A percentile compares a stretch with the other conserved stretches of the same genome.
phyloP scores from a whole-genome alignment of 2,329 filamentous ascomycete species.

The Zymoseptoria brevis region DNA sequence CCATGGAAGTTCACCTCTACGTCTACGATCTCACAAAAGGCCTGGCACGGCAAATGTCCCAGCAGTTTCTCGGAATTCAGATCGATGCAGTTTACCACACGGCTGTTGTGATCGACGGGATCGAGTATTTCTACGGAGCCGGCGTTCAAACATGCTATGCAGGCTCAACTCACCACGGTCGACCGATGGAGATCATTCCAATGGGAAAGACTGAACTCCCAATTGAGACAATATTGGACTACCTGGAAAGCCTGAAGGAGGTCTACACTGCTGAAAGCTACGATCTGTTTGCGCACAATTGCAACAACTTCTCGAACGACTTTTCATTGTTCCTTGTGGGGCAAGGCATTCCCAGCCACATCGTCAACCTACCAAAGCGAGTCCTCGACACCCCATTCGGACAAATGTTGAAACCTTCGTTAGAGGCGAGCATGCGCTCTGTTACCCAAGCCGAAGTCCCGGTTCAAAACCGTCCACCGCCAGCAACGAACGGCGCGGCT shows the following conservation, averaged over 20 bases:
- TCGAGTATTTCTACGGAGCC: constrained; percentile 86
- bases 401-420: constrained; percentile 73
- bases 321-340: constrained; percentile 84
- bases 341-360: constrained; percentile 78
- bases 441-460: constrained; percentile 52
- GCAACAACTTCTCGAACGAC: constrained; percentile 95
- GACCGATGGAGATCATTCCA: constrained; percentile 65
- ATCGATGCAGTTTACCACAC: constrained; percentile 96
- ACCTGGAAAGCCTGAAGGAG: constrained; percentile 71
- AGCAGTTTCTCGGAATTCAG: constrained; percentile 54
- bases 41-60: constrained; percentile 43
- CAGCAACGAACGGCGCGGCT: constrained; percentile 3
- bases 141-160: constrained; percentile 76
- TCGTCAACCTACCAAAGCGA: constrained; percentile 73
- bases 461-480: constrained; percentile 23
- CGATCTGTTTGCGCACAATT: constrained; percentile 84
- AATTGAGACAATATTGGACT: constrained; percentile 75
- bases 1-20: constrained; percentile 45
- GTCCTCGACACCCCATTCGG: constrained; percentile 84
- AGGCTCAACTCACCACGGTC: constrained; percentile 78
- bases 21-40: constrained; percentile 45
- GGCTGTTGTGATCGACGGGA: constrained; percentile 72
- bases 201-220: constrained; percentile 74
- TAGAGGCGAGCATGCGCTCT: constrained; percentile 56
- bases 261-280: constrained; percentile 77